Evolutionary conservation across 2,329 filamentous ascomycete genomes (phyloP).

Genomic region (Trichoderma sp.): DNA sequence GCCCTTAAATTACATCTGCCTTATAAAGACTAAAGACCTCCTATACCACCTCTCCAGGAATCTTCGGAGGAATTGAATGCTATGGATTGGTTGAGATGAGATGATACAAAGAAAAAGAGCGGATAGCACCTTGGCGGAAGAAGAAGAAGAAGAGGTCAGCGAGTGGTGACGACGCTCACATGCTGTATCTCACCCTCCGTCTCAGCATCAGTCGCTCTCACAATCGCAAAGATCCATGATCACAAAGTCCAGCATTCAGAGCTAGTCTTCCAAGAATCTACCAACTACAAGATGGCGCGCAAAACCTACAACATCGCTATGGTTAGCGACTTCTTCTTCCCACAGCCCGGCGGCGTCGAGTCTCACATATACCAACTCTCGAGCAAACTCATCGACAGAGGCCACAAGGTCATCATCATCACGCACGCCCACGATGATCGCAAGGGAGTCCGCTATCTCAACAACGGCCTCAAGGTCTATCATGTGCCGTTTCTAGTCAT

Average conservation of each 20-base stretch:
- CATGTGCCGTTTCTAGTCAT: constrained; percentile 95
- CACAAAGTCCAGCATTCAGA: not conserved
- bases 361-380: constrained; percentile 98
- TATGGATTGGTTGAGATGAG: not conserved
- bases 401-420: constrained; percentile 97
- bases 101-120: not conserved
- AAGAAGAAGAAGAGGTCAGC: not conserved
- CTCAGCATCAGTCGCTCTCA: constrained; percentile 11
- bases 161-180: not conserved
- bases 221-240: not conserved
- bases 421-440: constrained; percentile 92
- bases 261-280: not conserved
- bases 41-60: not conserved
- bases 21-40: not conserved
- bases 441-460: constrained; percentile 89
- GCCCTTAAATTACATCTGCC: not conserved
- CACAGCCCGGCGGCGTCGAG: constrained; percentile 92
- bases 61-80: not conserved
- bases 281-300: constrained; percentile 43
- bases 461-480: constrained; percentile 97
- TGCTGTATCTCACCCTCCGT: constrained; percentile 4
- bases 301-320: constrained; percentile 72
- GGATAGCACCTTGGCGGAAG: not conserved
- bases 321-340: constrained; percentile 99
- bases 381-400: constrained; percentile 92